These are phyloP conservation scores for Neonectria sp. DNA, from an alignment of 2,329 filamentous ascomycete species.

Conservation along the genomic window DNA sequence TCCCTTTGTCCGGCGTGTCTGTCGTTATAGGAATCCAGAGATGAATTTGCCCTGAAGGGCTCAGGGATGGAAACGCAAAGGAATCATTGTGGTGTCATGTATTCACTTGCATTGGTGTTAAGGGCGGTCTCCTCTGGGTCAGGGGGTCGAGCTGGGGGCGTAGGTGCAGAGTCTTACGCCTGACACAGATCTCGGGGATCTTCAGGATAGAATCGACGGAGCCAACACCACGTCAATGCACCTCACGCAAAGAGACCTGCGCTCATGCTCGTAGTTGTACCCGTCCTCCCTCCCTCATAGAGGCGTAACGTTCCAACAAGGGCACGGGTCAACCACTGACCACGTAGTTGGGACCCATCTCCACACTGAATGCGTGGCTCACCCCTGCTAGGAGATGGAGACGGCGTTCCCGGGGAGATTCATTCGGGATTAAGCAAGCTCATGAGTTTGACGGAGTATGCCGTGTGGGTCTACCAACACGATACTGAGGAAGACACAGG, in stretches of 20 bases:
- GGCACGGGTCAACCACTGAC: not conserved
- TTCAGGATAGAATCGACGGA: not conserved
- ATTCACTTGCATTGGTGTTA: not conserved
- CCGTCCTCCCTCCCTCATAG: not conserved
- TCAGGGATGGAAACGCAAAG: not conserved
- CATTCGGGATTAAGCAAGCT: not conserved
- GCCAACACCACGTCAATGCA: not conserved
- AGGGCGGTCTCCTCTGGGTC: not conserved
- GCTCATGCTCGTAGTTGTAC: not conserved
- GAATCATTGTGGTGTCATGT: not conserved
- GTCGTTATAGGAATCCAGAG: not conserved
- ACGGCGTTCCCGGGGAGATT: not conserved
- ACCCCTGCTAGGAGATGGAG: constrained; percentile 1
- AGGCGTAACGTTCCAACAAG: not conserved
- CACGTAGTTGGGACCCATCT: not conserved
- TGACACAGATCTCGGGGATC: not conserved
- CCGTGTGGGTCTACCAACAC: too few relatives aligned
- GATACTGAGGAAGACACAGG: not conserved
- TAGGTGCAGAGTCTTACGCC: not conserved
- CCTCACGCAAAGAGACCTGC: not conserved
- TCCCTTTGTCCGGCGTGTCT: not conserved
- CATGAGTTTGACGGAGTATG: not conserved
- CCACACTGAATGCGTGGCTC: not conserved
- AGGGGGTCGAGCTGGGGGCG: not conserved
- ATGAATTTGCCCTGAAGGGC: not conserved